These are phyloP conservation scores for Thyridium curvatum DNA, from an alignment of 2,329 filamentous ascomycete genomes.

Conservation along the genomic window DNA sequence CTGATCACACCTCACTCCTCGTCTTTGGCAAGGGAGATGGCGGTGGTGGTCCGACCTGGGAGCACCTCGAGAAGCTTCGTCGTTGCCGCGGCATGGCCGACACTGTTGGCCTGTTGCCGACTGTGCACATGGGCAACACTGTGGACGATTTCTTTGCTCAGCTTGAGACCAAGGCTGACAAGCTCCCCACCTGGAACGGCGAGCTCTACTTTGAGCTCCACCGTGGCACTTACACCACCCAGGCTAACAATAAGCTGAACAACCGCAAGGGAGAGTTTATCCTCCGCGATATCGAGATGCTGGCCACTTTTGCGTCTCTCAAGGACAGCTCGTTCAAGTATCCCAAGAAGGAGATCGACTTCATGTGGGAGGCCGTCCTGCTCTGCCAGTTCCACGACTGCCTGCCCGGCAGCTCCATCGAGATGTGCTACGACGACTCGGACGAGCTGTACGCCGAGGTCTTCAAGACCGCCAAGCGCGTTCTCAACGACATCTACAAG, in stretches of 20 bases:
- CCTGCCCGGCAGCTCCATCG: slow-evolving; percentile 87
- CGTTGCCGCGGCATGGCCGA: slow-evolving; percentile 89
- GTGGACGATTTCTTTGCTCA: slow-evolving; percentile 93
- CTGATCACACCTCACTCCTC: slow-evolving; percentile 82
- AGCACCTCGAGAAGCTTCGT: slow-evolving; percentile 90
- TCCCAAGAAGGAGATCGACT: slow-evolving; percentile 87
- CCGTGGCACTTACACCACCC: slow-evolving; percentile 93
- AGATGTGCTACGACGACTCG: slow-evolving; percentile 97
- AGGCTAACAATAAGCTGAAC: slow-evolving; percentile 94
- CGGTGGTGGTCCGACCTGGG: slow-evolving; percentile 88
- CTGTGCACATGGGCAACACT: slow-evolving; percentile 80
- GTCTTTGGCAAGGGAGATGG: slow-evolving; percentile 97
- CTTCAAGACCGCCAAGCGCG: slow-evolving; percentile 67
- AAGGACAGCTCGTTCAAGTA: slow-evolving; percentile 72
- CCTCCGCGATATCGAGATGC: slow-evolving; percentile 79
- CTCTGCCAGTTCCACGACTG: slow-evolving; percentile 98
- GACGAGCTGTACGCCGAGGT: slow-evolving; percentile 82
- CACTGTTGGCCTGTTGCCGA: slow-evolving; percentile 73
- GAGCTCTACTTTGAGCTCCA: slow-evolving; percentile 98
- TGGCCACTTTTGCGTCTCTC: slow-evolving; percentile 80
- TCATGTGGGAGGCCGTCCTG: slow-evolving; percentile 89
- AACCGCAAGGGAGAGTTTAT: slow-evolving; percentile 82
- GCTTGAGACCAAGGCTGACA: slow-evolving; percentile 70
- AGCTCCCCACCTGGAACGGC: slow-evolving; percentile 93
- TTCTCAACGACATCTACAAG: slow-evolving; percentile 64